Conservation (phyloP, 805 yeast species). For the Kodamaea leandrae region DNA sequence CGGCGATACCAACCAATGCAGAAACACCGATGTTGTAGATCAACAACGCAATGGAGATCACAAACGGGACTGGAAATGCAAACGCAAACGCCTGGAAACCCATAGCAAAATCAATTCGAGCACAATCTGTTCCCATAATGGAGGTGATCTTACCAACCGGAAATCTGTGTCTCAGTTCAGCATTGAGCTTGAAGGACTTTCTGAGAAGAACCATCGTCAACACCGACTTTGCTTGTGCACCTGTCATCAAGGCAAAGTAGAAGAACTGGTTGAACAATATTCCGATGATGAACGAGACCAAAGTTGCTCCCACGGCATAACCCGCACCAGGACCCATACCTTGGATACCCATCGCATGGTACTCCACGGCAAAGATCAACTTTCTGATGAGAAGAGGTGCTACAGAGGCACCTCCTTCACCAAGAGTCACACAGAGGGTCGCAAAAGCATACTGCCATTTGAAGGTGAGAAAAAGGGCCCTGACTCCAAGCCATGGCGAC, state of each 20-base stretch:
- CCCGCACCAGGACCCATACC: conserved; percentile 38
- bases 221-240: conserved; percentile 26
- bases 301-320: conserved; percentile 37
- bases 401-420: conserved; percentile 26
- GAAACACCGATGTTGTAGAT: conserved; percentile 22
- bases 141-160: conserved; percentile 25
- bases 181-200: conserved; percentile 21
- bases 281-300: conserved; percentile 24
- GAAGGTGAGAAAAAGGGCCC: conserved; percentile 27
- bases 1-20: conserved; percentile 26
- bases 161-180: conserved; percentile 19
- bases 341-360: conserved; percentile 17
- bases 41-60: conserved; percentile 24
- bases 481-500: conserved; percentile 7
- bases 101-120: conserved; percentile 27
- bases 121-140: conserved; percentile 27
- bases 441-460: conserved; percentile 25
- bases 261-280: conserved; percentile 24
- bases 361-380: conserved; percentile 35
- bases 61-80: conserved; percentile 23
- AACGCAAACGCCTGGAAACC: conserved; percentile 26
- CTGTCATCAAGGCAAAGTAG: conserved; percentile 23
- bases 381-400: conserved; percentile 38
- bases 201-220: conserved; percentile 25
- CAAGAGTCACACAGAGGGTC: conserved; percentile 19